These are phyloP conservation scores for Arthrobotrys iridis DNA, from an alignment of 2,329 filamentous ascomycete genomes.

Conservation along the genomic window DNA sequence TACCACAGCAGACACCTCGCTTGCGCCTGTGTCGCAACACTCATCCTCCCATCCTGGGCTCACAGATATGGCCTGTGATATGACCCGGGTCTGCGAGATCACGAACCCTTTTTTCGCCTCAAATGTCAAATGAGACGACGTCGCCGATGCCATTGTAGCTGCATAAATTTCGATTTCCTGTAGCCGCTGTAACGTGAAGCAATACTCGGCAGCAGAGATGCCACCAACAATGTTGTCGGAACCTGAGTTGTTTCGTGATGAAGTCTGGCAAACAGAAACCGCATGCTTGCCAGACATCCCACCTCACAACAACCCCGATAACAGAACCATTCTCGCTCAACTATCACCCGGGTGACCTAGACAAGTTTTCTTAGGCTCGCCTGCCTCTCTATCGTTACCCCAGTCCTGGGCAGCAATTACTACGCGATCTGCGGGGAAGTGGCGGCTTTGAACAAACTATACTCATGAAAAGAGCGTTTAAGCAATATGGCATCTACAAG, in stretches of 20 bases:
- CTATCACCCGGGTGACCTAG: too few species aligned
- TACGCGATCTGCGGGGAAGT: too few species aligned
- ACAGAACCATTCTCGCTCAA: too few species aligned
- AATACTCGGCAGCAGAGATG: too few species aligned
- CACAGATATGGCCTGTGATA: slow-evolving; percentile 68
- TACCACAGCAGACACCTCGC: slow-evolving; percentile 63
- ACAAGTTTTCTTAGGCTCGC: too few species aligned
- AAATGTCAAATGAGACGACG: slow-evolving; percentile 67
- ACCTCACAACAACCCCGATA: too few species aligned
- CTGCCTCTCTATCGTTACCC: too few species aligned
- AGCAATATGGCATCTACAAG: slow-evolving; percentile 5
- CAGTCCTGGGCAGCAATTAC: too few species aligned
- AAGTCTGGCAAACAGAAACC: too few species aligned
- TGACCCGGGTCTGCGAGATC: slow-evolving; percentile 70
- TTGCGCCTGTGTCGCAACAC: slow-evolving; percentile 58
- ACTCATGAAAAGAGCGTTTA: neutral
- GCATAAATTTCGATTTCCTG: neutral
- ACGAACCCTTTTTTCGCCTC: slow-evolving; percentile 74
- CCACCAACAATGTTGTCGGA: too few species aligned
- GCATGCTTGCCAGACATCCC: too few species aligned
- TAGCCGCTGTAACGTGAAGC: neutral
- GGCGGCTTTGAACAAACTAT: neutral
- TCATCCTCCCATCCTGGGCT: slow-evolving; percentile 7
- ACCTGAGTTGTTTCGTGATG: too few species aligned
- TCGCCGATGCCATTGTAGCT: neutral